Conservation (phyloP, 495 filamentous ascomycete genomes). For the Annulohypoxylon stygium region DNA sequence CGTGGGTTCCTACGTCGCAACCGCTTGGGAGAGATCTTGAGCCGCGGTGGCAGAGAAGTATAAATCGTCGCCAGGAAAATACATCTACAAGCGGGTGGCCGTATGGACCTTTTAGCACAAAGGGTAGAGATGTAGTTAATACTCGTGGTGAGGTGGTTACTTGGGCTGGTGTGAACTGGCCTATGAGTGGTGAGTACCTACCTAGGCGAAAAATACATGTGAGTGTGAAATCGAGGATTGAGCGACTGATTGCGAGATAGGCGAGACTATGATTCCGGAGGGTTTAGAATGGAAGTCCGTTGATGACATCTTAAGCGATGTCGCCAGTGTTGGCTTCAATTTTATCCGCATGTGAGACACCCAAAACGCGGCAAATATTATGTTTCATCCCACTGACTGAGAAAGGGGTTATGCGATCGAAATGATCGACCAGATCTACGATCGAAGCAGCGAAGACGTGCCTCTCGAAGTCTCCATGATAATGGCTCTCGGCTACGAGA, state of each 20-base stretch:
- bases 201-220: not conserved
- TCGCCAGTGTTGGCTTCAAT: constrained; percentile 65
- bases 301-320: constrained; percentile 61
- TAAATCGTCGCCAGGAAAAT: constrained; percentile 32
- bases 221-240: not conserved
- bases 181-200: constrained; percentile 51
- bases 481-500: constrained; percentile 58
- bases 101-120: constrained; percentile 52
- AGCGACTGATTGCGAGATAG: constrained; percentile 38
- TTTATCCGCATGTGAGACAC: constrained; percentile 61
- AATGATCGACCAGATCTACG: constrained; percentile 69
- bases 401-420: constrained; percentile 64
- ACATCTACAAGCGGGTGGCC: constrained; percentile 45
- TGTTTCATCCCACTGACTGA: not conserved
- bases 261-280: constrained; percentile 70
- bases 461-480: constrained; percentile 59
- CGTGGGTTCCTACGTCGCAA: constrained; percentile 27
- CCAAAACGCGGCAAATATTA: not conserved
- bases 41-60: constrained; percentile 28
- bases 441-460: constrained; percentile 61
- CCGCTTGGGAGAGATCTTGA: constrained; percentile 21
- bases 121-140: constrained; percentile 63
- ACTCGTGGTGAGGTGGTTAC: constrained; percentile 59
- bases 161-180: constrained; percentile 70
- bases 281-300: constrained; percentile 67